Evolutionary conservation across 805 yeast genomes (phyloP), one percentile per base, ranked within the genome.

Genomic region (Komagataella ulmi): DNA sequence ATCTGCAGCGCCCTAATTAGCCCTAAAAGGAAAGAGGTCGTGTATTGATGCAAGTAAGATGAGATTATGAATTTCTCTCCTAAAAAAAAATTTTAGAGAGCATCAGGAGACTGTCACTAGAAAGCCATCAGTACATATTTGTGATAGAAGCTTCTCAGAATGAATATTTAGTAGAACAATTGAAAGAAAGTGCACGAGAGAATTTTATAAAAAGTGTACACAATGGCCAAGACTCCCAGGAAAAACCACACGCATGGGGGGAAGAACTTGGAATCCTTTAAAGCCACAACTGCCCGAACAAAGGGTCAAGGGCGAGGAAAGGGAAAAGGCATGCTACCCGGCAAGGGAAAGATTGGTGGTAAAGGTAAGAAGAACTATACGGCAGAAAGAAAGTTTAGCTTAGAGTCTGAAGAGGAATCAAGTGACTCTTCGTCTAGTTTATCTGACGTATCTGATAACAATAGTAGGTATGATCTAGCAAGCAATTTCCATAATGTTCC

Each of bases 381-480:
- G 7, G 24, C 23, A 12, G 24, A 19, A 57, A 17, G 62, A 56
- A 48, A 57, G 58, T 45, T 56, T 58, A 49, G 59, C 58, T 19
- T 59, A 59, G 62, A 47, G 59, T 65, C 44, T 51, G 52, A 48
- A 47, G 66, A 65, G 18, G 54, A 54, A 17, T 53, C 57, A 8
- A 14, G 50, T 6, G 53, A 50, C 36, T 52, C 54, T 3, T 45
- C 50, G 45, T 50, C 52, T 43, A 45, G 50, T 17, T 44, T 51
- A 36, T 47, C 50, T 24, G 52, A 51, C 10, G 56, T 53, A 10
- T 46, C 52, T 3, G 55, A 51, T n/a, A 30, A 10, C 14, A 30
- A 30, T 30, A 30, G 40, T 30, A 50, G 51, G 24, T 57, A 52
- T 21, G 57, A 52, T 40, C 49, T 54, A 40, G 57, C 51, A 44